Base-by-base conservation (phyloP, 345 rosid species). In the Gossypioides kirkii region DNA sequence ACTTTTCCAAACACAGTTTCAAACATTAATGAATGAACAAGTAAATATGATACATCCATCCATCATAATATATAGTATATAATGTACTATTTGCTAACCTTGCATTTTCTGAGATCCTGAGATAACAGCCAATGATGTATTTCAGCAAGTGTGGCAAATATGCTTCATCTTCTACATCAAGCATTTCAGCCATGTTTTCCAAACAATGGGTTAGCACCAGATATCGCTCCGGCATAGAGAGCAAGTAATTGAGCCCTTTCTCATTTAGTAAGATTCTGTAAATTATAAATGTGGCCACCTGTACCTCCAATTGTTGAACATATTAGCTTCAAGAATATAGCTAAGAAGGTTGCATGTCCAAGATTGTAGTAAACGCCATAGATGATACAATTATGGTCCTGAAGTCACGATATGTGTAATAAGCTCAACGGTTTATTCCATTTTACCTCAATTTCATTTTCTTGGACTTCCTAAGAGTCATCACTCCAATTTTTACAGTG, bases 221-320 rank as follows among this genome's bases (percentile, higher is more conserved):
- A 73, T 79, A 82, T 5, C 87, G 61, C 8, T 80, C 86, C 10
- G 82, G 77, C 59, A 76, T 45, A n/a, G 23, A 36, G 46, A 82
- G 83, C 70, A 86, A 86, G 76, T 83, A 79, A 18, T 74, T 69
- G 61, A 90, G 61, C 63, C 87, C 92, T 11, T 75, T 81, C 0
- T 78, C 77, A 43, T 56, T 63, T 14, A 58, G 20, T 36, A 88
- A 45, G 14, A 87, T 77, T 71, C 54, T 79, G 10, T 80, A 17
- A 14, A 88, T 60, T 78, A 88, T 78, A 72, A 70, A 82, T 4
- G 85, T 75, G 17, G 84, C 87, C 43, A 81, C 78, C 92, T 90
- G 87, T 52, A 76, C 36, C 72, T 38, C 60, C 70, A 14, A 25
- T 23, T 22, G 17, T 58, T 25, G 13, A 58, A 58, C 17, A 53